phyloP scores from a whole-genome alignment of 306 rosid species.

The Alnus rubra region DNA sequence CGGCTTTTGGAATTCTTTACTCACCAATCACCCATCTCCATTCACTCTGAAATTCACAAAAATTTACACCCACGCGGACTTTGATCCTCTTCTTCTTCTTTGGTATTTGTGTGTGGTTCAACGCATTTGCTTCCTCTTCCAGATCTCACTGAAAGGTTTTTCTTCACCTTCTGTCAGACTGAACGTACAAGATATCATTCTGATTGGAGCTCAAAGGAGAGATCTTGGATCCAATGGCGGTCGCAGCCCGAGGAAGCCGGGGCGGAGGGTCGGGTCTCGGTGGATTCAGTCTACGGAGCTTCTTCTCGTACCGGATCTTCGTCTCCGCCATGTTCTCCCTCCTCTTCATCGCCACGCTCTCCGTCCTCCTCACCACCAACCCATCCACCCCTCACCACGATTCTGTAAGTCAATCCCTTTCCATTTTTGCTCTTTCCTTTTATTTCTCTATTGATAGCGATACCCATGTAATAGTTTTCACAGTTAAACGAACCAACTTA shows the following conservation, averaged over 20 bases:
- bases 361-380: slow-evolving; percentile 66
- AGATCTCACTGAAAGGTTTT: not conserved
- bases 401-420: slow-evolving; percentile 58
- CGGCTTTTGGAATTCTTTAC: not conserved
- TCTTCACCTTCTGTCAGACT: not conserved
- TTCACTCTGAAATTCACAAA: not conserved
- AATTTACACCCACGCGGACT: not conserved
- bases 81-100: not conserved
- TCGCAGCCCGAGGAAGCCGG: slow-evolving; percentile 82
- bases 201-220: not conserved
- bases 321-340: slow-evolving; percentile 87
- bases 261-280: slow-evolving; percentile 47
- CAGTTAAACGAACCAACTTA: not conserved
- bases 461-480: not conserved
- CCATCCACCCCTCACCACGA: slow-evolving; percentile 64
- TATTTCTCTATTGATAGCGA: not conserved
- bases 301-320: slow-evolving; percentile 96
- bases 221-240: slow-evolving; percentile 67
- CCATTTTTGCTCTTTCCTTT: not conserved
- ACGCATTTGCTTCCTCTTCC: not conserved
- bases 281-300: slow-evolving; percentile 68
- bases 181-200: not conserved
- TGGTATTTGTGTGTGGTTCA: not conserved
- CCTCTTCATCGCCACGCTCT: slow-evolving; percentile 86
- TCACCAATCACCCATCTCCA: not conserved